Evolutionary conservation across 1,139 yeast species (phyloP), one percentile per base, ranked within the genome.

Genomic region (Fermentozyma sake): DNA sequence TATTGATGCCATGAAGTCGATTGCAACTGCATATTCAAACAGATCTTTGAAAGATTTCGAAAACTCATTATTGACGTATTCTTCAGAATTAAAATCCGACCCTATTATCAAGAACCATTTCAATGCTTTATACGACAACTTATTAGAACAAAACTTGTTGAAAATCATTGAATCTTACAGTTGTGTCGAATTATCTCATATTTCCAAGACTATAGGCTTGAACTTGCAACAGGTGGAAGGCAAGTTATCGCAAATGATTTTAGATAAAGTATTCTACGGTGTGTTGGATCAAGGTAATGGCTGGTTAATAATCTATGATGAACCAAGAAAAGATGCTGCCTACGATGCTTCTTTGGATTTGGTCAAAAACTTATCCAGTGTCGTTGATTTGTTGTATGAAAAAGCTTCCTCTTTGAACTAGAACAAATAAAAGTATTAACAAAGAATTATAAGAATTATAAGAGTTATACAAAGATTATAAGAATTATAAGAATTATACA

Each of bases 281-380:
- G 97, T 93, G 24, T 69, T 91, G 46, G 98, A 91, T 55, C 99
- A 91, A 64, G 98, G 98, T 24, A 89, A 89, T 52, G 98, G 98
- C 5, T 91, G 97, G 96, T 72, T 91, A 44, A 80, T 87, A 43
- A 77, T 91, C 34, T 91, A 85, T 49, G 94, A 86, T 37, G 86
- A 89, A 50, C 96, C 96, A 26, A 77, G 76, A 50, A 76, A 79
- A 38, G 97, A 91, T 55, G 85, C 87, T 22, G 80, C 94, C 24
- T 93, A 91, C 50, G 94, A 83, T 40, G 79, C 91, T 27, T 84
- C 95, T 20, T 72, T 91, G 41, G 94, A 84, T 34, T 76, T 94
- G 46, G 78, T 93, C 32, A 84, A 83, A 53, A 84, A 85, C 50
- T 79, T 91, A 76, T 81, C 93, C 18, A 75, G 67, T 36, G 96